Base-by-base conservation (phyloP, 768 basidiomycete species). In the Sutorius australiensis region DNA sequence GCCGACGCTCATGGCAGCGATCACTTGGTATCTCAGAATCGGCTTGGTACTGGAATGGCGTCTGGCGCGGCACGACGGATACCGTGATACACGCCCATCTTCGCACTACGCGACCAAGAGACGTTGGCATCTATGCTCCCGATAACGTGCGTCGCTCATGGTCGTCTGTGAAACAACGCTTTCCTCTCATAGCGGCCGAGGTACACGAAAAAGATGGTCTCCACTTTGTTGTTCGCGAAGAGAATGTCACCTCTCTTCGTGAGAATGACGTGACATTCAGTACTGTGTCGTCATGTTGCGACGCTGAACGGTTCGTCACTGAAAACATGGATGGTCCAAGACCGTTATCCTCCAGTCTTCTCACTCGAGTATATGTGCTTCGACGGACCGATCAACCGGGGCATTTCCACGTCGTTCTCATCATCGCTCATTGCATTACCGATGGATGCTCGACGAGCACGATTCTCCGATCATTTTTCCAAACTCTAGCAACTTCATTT, bases 121-220 rank as follows among this genome's bases (percentile, higher is more conserved):
- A 50, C 55, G 40, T 51, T 58, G 37, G 43, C 71, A 48, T 59
- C 46, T 57, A 61, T 49, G 46, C 60, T 27, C 47, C 57, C 2
- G 56, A 60, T 9, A 78, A 75, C 52, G 59, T 82, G 31, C 46
- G 43, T 6, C 63, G 68, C 27, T 69, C 76, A 7, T 83, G 80
- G 80, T 50, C 61, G n/a, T 59, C 69, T 30, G 60, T 80, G 34
- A 83, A 83, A 61, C 68, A 61, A 27, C 72, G 67, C 31, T 80
- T 74, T 55, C 82, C 81, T 3, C 66, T 83, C 5, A 74, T 83
- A 28, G 79, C 72, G 19, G 44, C 44, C 31, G 44, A 46, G 19
- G 19, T 32, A 32, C 44, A 32, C 12, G 31, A 45, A 32, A 30
- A 68, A 6, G 57, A 66, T 19, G 58, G 57, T n/a, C 57, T 33